A percentile compares a stretch with the other conserved stretches of the same genome.
Conservation (phyloP, 169 alveolate genomes). For the Plasmodium gonderi region DNA sequence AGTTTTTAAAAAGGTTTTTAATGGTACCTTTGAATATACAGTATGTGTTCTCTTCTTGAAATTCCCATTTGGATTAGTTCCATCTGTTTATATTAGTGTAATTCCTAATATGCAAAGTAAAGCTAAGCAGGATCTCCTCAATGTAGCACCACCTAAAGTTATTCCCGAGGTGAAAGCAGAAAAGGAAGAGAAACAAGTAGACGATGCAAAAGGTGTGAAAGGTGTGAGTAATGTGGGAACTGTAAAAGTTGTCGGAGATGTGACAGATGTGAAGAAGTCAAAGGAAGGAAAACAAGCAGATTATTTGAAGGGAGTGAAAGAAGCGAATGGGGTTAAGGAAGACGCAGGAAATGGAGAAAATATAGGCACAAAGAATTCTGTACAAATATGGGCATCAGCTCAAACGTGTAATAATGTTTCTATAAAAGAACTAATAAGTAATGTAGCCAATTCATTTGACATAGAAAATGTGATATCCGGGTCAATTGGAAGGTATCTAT, state of each 20-base stretch:
- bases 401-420: background rate
- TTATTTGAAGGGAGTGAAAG: background rate
- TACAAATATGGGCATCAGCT: background rate
- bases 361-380: background rate
- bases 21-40: background rate
- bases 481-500: background rate
- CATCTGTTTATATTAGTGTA: constrained; percentile 7
- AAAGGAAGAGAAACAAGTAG: background rate
- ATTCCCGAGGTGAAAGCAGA: background rate
- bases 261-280: background rate
- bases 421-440: background rate
- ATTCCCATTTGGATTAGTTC: constrained; percentile 52
- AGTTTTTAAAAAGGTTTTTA: constrained; percentile 36
- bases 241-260: no score
- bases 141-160: background rate
- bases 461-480: background rate
- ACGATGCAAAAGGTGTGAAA: background rate
- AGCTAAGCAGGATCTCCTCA: background rate
- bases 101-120: background rate
- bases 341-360: background rate
- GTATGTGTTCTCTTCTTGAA: constrained; percentile 24
- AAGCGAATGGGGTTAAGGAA: background rate
- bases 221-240: no score
- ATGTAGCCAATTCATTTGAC: background rate
- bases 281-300: background rate